A percentile compares a stretch with the other conserved stretches of the same genome.
Evolutionary conservation across 2,329 filamentous ascomycete genomes (phyloP).

Genomic region (Alternaria sp.): DNA sequence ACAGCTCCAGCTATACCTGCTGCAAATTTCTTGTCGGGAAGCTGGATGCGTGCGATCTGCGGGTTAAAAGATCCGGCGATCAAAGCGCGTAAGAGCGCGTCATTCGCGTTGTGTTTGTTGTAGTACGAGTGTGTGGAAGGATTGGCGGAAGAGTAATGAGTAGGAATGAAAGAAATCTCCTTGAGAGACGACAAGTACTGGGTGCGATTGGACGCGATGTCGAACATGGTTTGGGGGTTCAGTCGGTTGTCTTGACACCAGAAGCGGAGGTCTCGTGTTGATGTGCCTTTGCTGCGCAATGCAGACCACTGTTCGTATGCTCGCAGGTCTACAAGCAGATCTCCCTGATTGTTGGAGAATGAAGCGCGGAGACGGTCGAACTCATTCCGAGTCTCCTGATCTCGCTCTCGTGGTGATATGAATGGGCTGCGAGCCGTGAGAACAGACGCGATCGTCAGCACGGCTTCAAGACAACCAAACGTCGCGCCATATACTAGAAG

Average conservation of each 20-base stretch:
- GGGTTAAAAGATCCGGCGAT: conserved; percentile 65
- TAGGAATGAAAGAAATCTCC: conserved; percentile 78
- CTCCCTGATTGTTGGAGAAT: conserved; percentile 81
- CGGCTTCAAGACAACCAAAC: conserved; percentile 89
- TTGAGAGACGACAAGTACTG: conserved; percentile 87
- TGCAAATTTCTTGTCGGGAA: conserved; percentile 95
- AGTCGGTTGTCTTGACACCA: conserved; percentile 91
- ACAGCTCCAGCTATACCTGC: conserved; percentile 86
- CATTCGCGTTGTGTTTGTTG: conserved; percentile 58
- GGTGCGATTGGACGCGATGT: conserved; percentile 83
- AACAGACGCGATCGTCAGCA: conserved; percentile 87
- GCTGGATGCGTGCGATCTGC: conserved; percentile 88
- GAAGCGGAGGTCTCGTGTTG: conserved; percentile 66
- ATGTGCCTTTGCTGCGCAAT: conserved; percentile 63
- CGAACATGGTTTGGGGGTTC: conserved; percentile 79
- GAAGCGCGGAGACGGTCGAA: conserved; percentile 75
- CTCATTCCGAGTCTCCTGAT: conserved; percentile 81
- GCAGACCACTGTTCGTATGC: conserved; percentile 84
- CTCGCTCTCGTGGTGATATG: conserved; percentile 79
- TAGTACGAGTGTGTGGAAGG: conserved; percentile 40
- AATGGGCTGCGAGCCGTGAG: conserved; percentile 91
- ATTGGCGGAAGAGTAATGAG: conserved; percentile 44
- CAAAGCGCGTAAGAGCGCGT: conserved; percentile 55
- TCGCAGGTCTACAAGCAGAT: conserved; percentile 83
- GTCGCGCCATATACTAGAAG: conserved; percentile 94